A percentile compares a stretch with the other conserved stretches of the same genome.
These are phyloP conservation scores for Dactylellina drechsleri DNA, from an alignment of 2,329 filamentous ascomycete genomes.

Conservation along the genomic window DNA sequence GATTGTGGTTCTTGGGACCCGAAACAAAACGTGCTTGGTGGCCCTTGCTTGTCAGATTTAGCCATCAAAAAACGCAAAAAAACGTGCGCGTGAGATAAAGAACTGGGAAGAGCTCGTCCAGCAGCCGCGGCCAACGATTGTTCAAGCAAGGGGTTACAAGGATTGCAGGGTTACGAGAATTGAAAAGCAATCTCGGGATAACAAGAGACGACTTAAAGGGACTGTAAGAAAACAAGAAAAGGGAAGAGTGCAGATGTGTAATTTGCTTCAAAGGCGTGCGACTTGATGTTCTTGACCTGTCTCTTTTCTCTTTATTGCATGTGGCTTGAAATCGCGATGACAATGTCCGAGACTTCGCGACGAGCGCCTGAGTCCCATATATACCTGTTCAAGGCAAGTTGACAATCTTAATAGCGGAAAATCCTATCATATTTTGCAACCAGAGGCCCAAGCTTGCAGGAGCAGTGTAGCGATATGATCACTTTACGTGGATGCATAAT, in stretches of 20 bases:
- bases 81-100: constrained; percentile 16
- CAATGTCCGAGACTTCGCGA: background rate
- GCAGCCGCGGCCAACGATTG: background rate
- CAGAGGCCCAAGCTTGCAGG: too few species aligned
- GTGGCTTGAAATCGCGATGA: constrained; percentile 1
- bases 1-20: constrained; percentile 41
- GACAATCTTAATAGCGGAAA: background rate
- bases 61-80: constrained; percentile 23
- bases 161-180: constrained; percentile 26
- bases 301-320: background rate
- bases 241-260: constrained; percentile 3
- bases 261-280: constrained; percentile 20
- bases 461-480: background rate
- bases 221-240: background rate
- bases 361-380: constrained; percentile 24
- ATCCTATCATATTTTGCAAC: too few species aligned
- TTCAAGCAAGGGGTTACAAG: constrained; percentile 27
- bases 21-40: constrained; percentile 47
- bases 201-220: background rate
- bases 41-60: constrained; percentile 42
- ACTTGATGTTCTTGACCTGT: background rate
- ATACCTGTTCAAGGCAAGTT: constrained; percentile 3
- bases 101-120: constrained; percentile 15
- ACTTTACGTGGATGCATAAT: background rate
- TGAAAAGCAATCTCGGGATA: background rate